Percentiles rank a stretch among this genome's conserved stretches.
Conservation (phyloP, 805 yeast genomes). For the Ogataea polymorpha region DNA sequence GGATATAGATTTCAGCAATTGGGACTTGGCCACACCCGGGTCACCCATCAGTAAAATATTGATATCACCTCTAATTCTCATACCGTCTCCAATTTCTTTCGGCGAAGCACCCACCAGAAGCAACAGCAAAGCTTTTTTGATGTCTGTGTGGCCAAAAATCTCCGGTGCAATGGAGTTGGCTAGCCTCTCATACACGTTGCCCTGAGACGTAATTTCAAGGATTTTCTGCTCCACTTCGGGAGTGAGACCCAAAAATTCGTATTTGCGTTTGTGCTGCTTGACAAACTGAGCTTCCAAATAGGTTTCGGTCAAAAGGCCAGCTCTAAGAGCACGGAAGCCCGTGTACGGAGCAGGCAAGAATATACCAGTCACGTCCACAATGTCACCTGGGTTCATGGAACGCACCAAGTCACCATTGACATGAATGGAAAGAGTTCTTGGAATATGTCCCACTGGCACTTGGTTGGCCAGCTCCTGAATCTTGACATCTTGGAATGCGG, state of each 20-base stretch:
- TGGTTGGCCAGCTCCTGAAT: constrained; percentile 93
- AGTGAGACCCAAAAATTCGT: constrained; percentile 60
- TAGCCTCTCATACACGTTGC: constrained; percentile 73
- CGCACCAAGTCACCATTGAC: constrained; percentile 92
- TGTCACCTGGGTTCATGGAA: constrained; percentile 87
- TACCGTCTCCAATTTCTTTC: constrained; percentile 92
- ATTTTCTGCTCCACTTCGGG: constrained; percentile 56
- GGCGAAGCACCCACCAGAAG: constrained; percentile 94
- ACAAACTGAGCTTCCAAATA: constrained; percentile 85
- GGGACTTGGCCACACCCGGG: constrained; percentile 99
- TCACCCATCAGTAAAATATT: constrained; percentile 97
- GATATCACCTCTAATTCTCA: constrained; percentile 96
- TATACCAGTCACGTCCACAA: constrained; percentile 89
- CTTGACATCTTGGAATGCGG: constrained; percentile 92
- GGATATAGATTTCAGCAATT: constrained; percentile 82
- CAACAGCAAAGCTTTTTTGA: constrained; percentile 83
- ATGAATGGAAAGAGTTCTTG: constrained; percentile 80
- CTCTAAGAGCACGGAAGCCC: constrained; percentile 87
- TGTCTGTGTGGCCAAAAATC: constrained; percentile 90
- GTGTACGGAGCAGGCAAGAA: constrained; percentile 94
- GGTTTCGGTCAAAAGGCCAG: constrained; percentile 93
- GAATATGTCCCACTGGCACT: constrained; percentile 98
- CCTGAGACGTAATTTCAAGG: constrained; percentile 50
- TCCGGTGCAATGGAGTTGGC: constrained; percentile 96
- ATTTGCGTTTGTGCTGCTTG: constrained; percentile 84